Percentiles rank a stretch among this genome's conserved stretches.
Conservation (phyloP, 768 basidiomycete species). For the Naganishia antarctica region DNA sequence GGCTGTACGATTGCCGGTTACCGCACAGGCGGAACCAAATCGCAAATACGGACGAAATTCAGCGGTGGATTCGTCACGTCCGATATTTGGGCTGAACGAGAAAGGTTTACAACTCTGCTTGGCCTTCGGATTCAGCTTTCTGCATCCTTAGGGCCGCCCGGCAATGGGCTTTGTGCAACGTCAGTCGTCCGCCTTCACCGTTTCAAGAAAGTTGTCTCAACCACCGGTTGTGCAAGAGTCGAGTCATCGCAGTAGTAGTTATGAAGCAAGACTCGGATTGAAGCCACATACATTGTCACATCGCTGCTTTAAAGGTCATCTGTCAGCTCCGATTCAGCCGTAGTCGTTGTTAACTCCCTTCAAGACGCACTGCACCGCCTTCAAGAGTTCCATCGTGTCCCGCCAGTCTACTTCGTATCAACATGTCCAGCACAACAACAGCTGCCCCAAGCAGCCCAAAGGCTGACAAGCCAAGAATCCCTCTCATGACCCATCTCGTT, state of each 20-base stretch:
- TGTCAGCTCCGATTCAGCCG: too few species aligned
- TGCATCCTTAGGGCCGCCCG: neutral
- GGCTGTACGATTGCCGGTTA: neutral
- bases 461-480: slow-evolving; percentile 48
- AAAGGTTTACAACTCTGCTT: neutral
- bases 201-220: neutral
- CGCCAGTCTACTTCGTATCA: neutral
- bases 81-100: slow-evolving; percentile 8
- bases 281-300: neutral
- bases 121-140: neutral
- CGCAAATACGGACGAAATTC: neutral
- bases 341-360: too few species aligned
- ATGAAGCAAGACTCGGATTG: neutral
- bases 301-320: too few species aligned
- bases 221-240: neutral
- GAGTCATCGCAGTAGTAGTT: neutral
- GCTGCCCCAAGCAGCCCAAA: slow-evolving; percentile 1
- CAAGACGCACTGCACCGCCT: too few species aligned
- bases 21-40: neutral
- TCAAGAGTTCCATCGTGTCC: neutral
- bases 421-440: slow-evolving; percentile 5
- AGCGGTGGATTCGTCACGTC: slow-evolving; percentile 12
- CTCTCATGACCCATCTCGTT: slow-evolving; percentile 64
- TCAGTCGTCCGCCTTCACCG: neutral
- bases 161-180: neutral